phyloP scores from a whole-genome alignment of 2,329 filamentous ascomycete genomes.

The Herpomyces periplanetae region DNA sequence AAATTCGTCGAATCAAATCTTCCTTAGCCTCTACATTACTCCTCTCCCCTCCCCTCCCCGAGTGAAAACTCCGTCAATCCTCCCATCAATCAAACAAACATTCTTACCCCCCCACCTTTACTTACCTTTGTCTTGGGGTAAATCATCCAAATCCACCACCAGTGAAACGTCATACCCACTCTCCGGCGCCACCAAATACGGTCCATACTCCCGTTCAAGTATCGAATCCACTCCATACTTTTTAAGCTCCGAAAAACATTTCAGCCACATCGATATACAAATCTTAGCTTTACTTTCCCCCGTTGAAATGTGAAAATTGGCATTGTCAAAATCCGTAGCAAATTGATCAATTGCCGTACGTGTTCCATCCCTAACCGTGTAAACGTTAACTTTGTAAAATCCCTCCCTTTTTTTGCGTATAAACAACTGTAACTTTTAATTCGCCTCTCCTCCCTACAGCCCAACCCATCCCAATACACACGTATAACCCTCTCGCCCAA shows the following conservation, averaged over 20 bases:
- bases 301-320: slow-evolving; percentile 91
- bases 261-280: slow-evolving; percentile 64
- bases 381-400: too few relatives aligned
- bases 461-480: too few relatives aligned
- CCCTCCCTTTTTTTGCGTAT: too few relatives aligned
- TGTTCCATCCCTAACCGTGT: too few relatives aligned
- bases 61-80: too few relatives aligned
- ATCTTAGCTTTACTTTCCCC: slow-evolving; percentile 80
- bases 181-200: slow-evolving; percentile 42
- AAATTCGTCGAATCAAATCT: slow-evolving; percentile 49
- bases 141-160: slow-evolving; percentile 44
- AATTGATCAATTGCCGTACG: slow-evolving; percentile 82
- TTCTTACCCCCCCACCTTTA: too few relatives aligned
- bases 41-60: too few relatives aligned
- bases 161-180: slow-evolving; percentile 86
- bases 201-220: slow-evolving; percentile 68
- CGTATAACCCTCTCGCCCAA: too few relatives aligned
- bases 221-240: slow-evolving; percentile 72
- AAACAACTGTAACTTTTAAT: too few relatives aligned
- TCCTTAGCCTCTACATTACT: slow-evolving; percentile 28
- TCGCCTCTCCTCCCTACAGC: too few relatives aligned
- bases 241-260: slow-evolving; percentile 70
- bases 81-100: too few relatives aligned
- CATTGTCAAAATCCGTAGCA: slow-evolving; percentile 92
- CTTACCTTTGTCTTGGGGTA: slow-evolving; percentile 37